Conservation (phyloP, 2,329 filamentous ascomycete genomes). For the Cladosporium colombiae region DNA sequence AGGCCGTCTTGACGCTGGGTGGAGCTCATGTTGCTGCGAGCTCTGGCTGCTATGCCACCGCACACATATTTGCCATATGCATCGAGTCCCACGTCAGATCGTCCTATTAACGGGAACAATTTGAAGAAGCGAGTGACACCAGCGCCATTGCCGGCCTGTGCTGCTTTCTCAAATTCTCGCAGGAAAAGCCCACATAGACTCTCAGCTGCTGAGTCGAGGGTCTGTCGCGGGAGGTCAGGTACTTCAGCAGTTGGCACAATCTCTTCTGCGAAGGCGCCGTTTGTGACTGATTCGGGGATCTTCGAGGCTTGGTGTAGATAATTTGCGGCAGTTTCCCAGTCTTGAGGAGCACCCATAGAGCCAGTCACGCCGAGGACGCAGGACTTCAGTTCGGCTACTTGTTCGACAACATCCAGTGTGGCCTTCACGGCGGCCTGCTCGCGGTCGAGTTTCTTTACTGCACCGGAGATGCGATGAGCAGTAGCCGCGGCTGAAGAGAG, state of each 20-base stretch:
- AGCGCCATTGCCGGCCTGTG: slow-evolving; percentile 79
- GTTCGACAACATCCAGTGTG: slow-evolving; percentile 88
- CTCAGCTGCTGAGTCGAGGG: slow-evolving; percentile 82
- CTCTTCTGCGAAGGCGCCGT: slow-evolving; percentile 82
- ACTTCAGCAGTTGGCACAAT: slow-evolving; percentile 96
- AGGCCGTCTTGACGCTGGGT: slow-evolving; percentile 71
- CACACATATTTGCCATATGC: slow-evolving; percentile 96
- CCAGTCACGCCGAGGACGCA: slow-evolving; percentile 93
- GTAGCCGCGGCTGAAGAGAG: slow-evolving; percentile 82
- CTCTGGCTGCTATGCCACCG: slow-evolving; percentile 84
- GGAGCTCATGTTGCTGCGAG: slow-evolving; percentile 74
- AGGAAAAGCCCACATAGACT: slow-evolving; percentile 88
- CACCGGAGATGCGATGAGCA: slow-evolving; percentile 79
- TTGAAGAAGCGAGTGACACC: slow-evolving; percentile 98
- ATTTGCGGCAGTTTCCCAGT: slow-evolving; percentile 94
- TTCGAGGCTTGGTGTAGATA: slow-evolving; percentile 83
- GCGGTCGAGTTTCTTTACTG: slow-evolving; percentile 83
- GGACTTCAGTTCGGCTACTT: slow-evolving; percentile 94
- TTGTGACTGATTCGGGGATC: slow-evolving; percentile 76
- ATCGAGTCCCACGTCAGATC: slow-evolving; percentile 85
- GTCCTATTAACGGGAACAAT: slow-evolving; percentile 88
- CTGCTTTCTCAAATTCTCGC: slow-evolving; percentile 91
- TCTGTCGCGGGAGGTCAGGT: slow-evolving; percentile 84
- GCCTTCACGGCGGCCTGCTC: slow-evolving; percentile 91
- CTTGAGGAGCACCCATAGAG: slow-evolving; percentile 95